These are phyloP conservation scores for Trichoderma simmonsii DNA, from an alignment of 2,329 filamentous ascomycete genomes.

Conservation along the genomic window DNA sequence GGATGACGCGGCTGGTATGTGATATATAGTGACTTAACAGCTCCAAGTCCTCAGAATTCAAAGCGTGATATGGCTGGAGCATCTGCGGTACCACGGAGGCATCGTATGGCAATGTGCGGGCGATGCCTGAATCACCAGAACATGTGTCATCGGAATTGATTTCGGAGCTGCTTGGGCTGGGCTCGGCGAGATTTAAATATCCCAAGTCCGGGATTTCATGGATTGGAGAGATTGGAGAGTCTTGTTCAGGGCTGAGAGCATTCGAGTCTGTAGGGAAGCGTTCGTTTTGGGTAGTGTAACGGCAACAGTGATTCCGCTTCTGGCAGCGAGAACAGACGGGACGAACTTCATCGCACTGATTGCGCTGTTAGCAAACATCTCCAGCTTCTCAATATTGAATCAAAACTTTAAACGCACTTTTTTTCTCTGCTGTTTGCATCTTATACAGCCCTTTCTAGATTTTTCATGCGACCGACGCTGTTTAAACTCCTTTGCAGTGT, in stretches of 20 bases:
- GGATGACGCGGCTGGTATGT: constrained; percentile 6
- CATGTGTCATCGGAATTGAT: not conserved
- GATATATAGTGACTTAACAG: constrained; percentile 6
- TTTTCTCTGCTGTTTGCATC: constrained; percentile 10
- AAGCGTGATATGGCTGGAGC: not conserved
- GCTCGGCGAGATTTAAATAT: not conserved
- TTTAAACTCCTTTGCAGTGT: not conserved
- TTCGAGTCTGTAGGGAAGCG: not conserved
- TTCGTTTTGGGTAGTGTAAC: not conserved
- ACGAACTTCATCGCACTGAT: not conserved
- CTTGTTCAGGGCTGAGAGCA: not conserved
- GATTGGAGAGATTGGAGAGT: not conserved
- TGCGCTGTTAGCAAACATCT: not conserved
- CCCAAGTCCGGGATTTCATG: not conserved
- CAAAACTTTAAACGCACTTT: not conserved
- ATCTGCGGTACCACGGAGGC: not conserved
- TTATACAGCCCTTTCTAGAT: constrained; percentile 1
- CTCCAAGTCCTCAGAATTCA: not conserved
- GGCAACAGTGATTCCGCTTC: constrained; percentile 12
- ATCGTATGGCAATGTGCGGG: not conserved
- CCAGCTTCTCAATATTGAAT: not conserved
- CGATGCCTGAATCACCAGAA: not conserved
- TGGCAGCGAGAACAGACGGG: constrained; percentile 1
- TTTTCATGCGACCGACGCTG: constrained; percentile 13
- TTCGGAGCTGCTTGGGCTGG: constrained; percentile 9